Evolutionary conservation across 768 basidiomycete genomes (phyloP).

Genomic region (Trametes villosa): DNA sequence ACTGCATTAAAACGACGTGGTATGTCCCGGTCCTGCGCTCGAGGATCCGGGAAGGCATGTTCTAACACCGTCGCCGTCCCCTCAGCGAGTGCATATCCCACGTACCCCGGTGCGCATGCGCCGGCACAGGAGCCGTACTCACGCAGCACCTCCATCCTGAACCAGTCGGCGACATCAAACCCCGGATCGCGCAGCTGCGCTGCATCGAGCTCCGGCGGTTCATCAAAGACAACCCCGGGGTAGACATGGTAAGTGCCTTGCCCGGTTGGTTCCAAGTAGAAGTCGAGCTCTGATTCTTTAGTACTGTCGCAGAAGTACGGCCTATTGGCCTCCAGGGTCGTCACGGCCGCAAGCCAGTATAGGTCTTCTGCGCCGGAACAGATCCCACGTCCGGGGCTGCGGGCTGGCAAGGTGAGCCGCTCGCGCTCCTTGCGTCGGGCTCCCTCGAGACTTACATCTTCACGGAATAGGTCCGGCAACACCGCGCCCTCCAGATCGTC

Average conservation of each 20-base stretch:
- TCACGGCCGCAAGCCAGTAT: neutral
- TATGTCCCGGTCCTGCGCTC: neutral
- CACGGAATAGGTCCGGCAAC: neutral
- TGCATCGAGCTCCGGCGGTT: neutral
- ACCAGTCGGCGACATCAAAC: neutral
- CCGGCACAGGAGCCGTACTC: neutral
- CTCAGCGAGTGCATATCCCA: neutral
- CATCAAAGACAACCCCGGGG: neutral
- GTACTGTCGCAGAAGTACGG: neutral
- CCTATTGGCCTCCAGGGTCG: neutral
- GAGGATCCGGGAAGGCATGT: neutral
- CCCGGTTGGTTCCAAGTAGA: neutral
- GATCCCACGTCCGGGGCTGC: neutral
- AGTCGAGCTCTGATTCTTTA: neutral
- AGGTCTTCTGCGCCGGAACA: neutral
- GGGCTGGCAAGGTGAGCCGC: neutral
- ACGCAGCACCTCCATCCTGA: neutral
- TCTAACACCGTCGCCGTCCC: neutral
- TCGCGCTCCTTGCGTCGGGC: too few species aligned
- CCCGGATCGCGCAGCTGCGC: neutral
- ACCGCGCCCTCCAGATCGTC: neutral
- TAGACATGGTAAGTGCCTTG: neutral
- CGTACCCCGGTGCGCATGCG: constrained; percentile 26
- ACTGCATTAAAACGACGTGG: neutral
- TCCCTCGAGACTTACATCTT: neutral